Base-by-base conservation (phyloP, 257 asterid genomes). In the Agastache rugosa region DNA sequence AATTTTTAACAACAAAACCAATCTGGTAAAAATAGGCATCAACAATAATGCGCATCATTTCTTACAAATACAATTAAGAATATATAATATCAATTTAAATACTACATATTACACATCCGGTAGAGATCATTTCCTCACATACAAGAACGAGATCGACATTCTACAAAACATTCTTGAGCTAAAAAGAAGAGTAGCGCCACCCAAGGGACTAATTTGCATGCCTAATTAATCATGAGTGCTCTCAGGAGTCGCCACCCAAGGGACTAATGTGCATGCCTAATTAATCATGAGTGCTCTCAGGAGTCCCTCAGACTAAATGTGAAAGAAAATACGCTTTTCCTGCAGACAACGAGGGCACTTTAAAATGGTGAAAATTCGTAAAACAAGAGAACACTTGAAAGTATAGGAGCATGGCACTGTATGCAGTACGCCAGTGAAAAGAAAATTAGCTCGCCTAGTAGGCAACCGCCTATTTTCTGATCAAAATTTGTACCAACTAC, bases 61-160 rank as follows among this genome's bases (percentile, higher is more conserved):
- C 34, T 53, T 20, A 71, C 75, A 55, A 17, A 69, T 69, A 35
- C 7, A 27, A 23, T 56, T 56, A 53, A 25, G 47, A 25, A 29
- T 42, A 45, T 19, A 31, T 3, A 45, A 35, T 1, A 20, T 20
- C 1, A 37, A 39, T 7, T 17, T 22, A 16, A 41, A 58, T 3
- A 5, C 9, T 42, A 27, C 45, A 71, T 14, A 39, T 34, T 19
- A 62, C 27, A 62, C 47, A 62, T 62, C 67, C 20, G 7, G 20
- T 44, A 17, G 12, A 41, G 12, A 41, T 11, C 8, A 8, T 41
- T 11, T 31, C 37, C 37, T 31, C 37, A 5, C 37, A 5, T 31
- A 31, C 7, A 3, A 9, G 14, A 41, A 27, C 6, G 62, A 55
- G 23, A 50, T 50, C 56, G 4, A 19, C 29, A 1, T 2, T 53